phyloP scores from a whole-genome alignment of 1,139 yeast genomes.

The Yamadazyma sp. region DNA sequence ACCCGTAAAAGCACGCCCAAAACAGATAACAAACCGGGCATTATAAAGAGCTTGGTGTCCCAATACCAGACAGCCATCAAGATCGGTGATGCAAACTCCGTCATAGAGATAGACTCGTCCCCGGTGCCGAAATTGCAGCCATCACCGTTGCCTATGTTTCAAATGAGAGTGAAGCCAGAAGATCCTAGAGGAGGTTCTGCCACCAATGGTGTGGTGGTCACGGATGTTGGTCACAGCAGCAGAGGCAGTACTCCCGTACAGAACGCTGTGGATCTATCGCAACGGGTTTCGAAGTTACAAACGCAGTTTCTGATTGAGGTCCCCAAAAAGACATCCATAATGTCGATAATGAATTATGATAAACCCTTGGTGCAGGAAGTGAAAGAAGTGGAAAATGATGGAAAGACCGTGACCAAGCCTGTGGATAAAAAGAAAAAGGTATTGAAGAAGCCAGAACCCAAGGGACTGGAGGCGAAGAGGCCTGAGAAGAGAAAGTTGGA shows the following conservation, averaged over 20 bases:
- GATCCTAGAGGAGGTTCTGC: background rate
- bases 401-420: slow-evolving; percentile 3
- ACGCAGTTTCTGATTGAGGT: slow-evolving; percentile 26
- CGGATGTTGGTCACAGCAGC: background rate
- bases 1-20: too few species aligned
- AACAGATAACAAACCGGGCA: background rate
- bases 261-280: slow-evolving; percentile 4
- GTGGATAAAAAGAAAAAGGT: slow-evolving; percentile 7
- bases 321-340: slow-evolving; percentile 32
- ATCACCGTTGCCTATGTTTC: slow-evolving; percentile 10
- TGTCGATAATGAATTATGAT: slow-evolving; percentile 37
- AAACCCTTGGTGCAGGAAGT: slow-evolving; percentile 20
- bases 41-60: slow-evolving; percentile 18
- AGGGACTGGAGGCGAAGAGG: slow-evolving; percentile 11
- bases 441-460: slow-evolving; percentile 14
- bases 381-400: background rate
- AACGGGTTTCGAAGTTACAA: slow-evolving; percentile 31
- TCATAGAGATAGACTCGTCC: slow-evolving; percentile 18
- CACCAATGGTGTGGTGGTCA: slow-evolving; percentile 4
- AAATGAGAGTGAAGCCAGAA: background rate
- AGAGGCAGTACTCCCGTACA: background rate
- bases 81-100: slow-evolving; percentile 13
- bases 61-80: slow-evolving; percentile 24
- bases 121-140: slow-evolving; percentile 14
- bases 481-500: slow-evolving; percentile 16